Evolutionary conservation across 805 yeast genomes (phyloP).

Genomic region (Kodamaea jinghongensis): DNA sequence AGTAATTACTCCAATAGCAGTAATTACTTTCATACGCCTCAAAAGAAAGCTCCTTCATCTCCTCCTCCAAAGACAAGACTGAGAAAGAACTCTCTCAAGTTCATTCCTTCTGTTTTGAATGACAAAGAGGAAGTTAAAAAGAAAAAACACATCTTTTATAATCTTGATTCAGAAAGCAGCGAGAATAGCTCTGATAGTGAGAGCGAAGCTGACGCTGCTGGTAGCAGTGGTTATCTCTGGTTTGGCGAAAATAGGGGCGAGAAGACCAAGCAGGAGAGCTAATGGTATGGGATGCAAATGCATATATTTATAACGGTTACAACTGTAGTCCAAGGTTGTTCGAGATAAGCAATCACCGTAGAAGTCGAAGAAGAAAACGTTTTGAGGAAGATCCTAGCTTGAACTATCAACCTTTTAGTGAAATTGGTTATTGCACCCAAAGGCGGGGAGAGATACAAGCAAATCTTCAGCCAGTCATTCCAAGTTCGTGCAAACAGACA

Average conservation of each 20-base stretch:
- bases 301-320: no score
- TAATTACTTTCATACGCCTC: constrained; percentile 4
- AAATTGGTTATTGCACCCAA: no score
- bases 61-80: constrained; percentile 11
- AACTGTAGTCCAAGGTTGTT: no score
- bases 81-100: constrained; percentile 30
- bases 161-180: constrained; percentile 22
- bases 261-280: background rate
- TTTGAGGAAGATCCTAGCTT: no score
- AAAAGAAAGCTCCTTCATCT: constrained; percentile 4
- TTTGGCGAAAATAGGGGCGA: constrained; percentile 34
- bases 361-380: no score
- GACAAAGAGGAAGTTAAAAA: constrained; percentile 10
- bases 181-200: constrained; percentile 9
- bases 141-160: constrained; percentile 29
- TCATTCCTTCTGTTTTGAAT: constrained; percentile 25
- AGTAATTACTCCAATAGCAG: constrained; percentile 7
- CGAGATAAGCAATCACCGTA: no score
- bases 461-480: no score
- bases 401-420: no score
- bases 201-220: constrained; percentile 15
- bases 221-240: constrained; percentile 29
- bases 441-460: no score
- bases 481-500: no score
- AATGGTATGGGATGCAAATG: no score